These are phyloP conservation scores for Antitrichia curtipendula DNA, from an alignment of 225 moss, liverwort and hornwort species.

Conservation along the genomic window DNA sequence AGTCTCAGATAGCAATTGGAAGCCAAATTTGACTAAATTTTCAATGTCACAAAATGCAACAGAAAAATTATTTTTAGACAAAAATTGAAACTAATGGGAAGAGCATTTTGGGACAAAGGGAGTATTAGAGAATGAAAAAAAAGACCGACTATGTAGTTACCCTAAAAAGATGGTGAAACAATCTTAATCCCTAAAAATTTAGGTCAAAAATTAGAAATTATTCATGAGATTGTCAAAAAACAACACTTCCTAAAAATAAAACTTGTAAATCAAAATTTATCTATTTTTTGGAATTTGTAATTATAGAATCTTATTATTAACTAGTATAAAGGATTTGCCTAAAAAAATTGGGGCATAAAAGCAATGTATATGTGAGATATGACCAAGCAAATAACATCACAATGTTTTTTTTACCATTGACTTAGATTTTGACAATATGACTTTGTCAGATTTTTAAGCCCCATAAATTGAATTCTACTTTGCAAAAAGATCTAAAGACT, in stretches of 20 bases:
- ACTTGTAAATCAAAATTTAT: background rate
- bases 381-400: background rate
- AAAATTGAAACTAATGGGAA: too few species aligned
- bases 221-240: fast-evolving
- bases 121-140: background rate
- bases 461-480: background rate
- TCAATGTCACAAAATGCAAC: too few species aligned
- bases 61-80: too few species aligned
- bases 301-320: fast-evolving
- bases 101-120: too few species aligned
- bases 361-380: background rate
- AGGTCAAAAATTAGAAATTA: background rate
- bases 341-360: background rate
- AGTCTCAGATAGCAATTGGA: too few species aligned
- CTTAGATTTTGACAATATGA: fast-evolving
- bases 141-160: background rate
- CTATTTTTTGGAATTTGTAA: background rate
- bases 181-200: background rate
- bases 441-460: background rate
- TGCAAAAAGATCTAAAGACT: background rate
- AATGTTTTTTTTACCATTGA: fast-evolving
- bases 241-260: background rate
- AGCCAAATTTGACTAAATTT: too few species aligned
- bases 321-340: fast-evolving
- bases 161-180: too few species aligned